Base-by-base conservation (phyloP, 2,329 filamentous ascomycete genomes). In the Penicillium sp. region DNA sequence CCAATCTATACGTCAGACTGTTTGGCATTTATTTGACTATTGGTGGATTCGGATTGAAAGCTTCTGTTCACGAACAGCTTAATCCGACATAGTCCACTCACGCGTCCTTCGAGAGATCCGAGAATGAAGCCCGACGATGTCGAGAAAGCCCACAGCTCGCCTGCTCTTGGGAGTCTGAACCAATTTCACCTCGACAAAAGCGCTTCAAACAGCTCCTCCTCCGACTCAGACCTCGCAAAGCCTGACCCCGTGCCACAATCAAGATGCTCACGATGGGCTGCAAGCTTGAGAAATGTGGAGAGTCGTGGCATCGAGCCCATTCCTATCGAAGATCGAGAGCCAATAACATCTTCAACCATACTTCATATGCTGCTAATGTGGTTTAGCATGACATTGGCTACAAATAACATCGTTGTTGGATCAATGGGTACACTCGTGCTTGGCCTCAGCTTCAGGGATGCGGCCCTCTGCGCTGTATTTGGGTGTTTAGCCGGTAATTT, bases 381-480 rank as follows among this genome's bases (percentile, higher is more conserved):
- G 74, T 73, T 76, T 45, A 75, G 73, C 39, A 74, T 75, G 65
- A 70, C 72, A 19, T 67, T 77, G 60, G 70, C 72, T 1, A 68
- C 71, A 1, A 78, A 75, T 58, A 79, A 78, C 50, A 70, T 78
- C 27, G 67, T 74, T 21, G 68, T 75, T 8, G 77, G 76, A 9
- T 70, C 78, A n/a, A 65, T 77, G 21, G 76, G 77, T 7, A 76
- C 76, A 5, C 54, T 77, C 9, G 69, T 75, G 1, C 70, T 75
- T 53, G 62, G 65, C 1, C 64, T 79, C 13, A 73, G 75, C 25
- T 78, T 76, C 63, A 64, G 64, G 5, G 77, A 79, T 63, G 70
- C 72, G 9, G 72, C 72, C 16, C 57, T 75, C 4, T 75, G 73
- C 55, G 74, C 70, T 3, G 58, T 76, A 9, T 72, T 77, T 52